These are phyloP conservation scores for Hylodesmum podocarpum DNA, from an alignment of 306 rosid species.

Conservation along the genomic window DNA sequence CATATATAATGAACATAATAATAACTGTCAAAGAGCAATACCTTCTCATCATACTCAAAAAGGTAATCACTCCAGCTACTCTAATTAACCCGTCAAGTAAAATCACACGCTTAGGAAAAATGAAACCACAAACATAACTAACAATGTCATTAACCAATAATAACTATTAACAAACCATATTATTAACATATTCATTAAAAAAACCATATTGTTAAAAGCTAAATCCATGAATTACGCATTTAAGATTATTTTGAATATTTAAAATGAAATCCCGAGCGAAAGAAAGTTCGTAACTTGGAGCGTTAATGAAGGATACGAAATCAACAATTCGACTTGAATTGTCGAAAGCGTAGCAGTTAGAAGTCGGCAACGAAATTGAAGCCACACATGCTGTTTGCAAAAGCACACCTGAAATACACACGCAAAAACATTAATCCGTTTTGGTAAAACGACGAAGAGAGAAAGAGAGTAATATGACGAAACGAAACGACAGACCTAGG, in stretches of 20 bases:
- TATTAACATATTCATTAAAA: background rate
- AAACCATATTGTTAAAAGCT: too few species aligned
- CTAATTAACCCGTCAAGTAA: constrained; percentile 57
- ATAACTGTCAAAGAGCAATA: constrained; percentile 37
- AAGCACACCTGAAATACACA: constrained; percentile 50
- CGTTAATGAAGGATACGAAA: constrained; percentile 68
- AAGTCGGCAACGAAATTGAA: constrained; percentile 60
- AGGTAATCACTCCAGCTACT: constrained; percentile 72
- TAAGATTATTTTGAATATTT: background rate
- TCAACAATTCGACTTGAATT: constrained; percentile 86
- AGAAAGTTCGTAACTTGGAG: constrained; percentile 16
- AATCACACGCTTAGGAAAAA: background rate
- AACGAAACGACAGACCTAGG: constrained; percentile 33
- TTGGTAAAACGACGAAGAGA: background rate
- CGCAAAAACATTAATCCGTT: background rate
- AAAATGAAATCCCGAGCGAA: background rate
- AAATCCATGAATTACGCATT: constrained; percentile 2
- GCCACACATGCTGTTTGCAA: constrained; percentile 40
- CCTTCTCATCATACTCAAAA: constrained; percentile 73
- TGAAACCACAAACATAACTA: background rate
- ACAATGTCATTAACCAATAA: background rate
- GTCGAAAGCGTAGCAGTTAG: constrained; percentile 78
- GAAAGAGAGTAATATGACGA: background rate
- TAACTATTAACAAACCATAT: background rate
- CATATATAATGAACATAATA: background rate